Percentiles rank a stretch among this genome's conserved stretches.
Evolutionary conservation across 192 early-diverging fungal genomes (phyloP).

Genomic region (Gaertneriomyces semiglobifer): DNA sequence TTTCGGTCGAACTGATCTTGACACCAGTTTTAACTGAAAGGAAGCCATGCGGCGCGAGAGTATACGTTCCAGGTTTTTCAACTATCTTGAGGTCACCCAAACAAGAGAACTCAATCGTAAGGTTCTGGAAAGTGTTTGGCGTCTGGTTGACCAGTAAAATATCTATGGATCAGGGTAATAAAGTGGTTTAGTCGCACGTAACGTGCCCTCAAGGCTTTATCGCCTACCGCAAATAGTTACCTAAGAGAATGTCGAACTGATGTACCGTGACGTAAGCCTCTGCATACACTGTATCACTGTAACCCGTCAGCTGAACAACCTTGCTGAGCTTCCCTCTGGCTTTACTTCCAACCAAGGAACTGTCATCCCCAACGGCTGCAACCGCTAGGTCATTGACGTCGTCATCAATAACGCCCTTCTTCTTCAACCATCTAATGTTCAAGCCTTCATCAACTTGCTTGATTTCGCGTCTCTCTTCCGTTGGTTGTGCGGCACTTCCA

Average conservation of each 20-base stretch:
- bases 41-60: conserved; percentile 84
- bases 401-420: no score
- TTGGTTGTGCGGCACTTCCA: conserved; percentile 40
- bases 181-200: conserved; percentile 1
- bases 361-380: not conserved
- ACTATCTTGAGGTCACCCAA: conserved; percentile 97
- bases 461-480: conserved; percentile 39
- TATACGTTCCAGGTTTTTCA: conserved; percentile 86
- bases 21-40: conserved; percentile 94
- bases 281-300: conserved; percentile 98
- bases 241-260: conserved; percentile 94
- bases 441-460: no score
- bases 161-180: conserved; percentile 50
- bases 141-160: conserved; percentile 98
- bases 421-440: no score
- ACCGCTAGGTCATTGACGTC: no score
- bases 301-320: conserved; percentile 95
- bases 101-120: conserved; percentile 98
- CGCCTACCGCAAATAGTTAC: conserved; percentile 30
- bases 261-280: conserved; percentile 97
- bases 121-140: conserved; percentile 86
- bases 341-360: not conserved
- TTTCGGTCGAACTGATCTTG: conserved; percentile 90
- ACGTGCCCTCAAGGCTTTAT: not conserved
- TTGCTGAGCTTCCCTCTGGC: conserved; percentile 70